Evolutionary conservation across 2,329 filamentous ascomycete genomes (phyloP), one percentile per base, ranked within the genome.

Genomic region (Cladosporium austrohemisphaericum): DNA sequence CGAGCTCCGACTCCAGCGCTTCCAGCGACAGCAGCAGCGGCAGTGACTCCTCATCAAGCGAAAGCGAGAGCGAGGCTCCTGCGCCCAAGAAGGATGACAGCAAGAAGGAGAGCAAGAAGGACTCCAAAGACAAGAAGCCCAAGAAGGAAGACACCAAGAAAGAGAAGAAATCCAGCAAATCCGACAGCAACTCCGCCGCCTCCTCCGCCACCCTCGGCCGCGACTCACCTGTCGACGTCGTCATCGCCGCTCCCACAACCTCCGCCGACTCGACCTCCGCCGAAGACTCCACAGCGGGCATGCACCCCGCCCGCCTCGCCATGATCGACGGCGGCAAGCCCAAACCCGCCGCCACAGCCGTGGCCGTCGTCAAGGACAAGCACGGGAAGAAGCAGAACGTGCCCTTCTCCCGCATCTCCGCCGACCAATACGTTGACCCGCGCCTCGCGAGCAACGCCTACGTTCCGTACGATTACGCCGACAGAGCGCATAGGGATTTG

Each of bases 401-500:
- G 67, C 90, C 79, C 57, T 96, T 87, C 74, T 94, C 81, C 54
- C 88, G 84, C 62, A 88, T 88, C 65, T 81, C 81, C 64, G 82
- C 79, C 68, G 79, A 84, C 66, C 79, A 81, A 60, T 71, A 73
- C 55, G 85, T 88, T 51, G 85, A 89, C 61, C 76, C 80, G 18
- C 80, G 75, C 61, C 84, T 90, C 60, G 66, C 81, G 2, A 90
- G 85, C 60, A 96, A 97, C 70, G 81, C 80, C 11, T 97, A 92
- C 66, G 77, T 88, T 9, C 77, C 83, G 18, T 89, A 96, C 67
- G 84, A 86, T 55, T 98, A 97, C 71, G 92, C 91, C 19, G 85
- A 93, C 60, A 83, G 83, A 59, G 94, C 94, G 7, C 88, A 91
- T 65, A 80, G 89, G 58, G 91, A 96, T 65, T 74, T 98, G 55